Conservation (phyloP, 805 yeast genomes). For the Myxozyma nipponensis region DNA sequence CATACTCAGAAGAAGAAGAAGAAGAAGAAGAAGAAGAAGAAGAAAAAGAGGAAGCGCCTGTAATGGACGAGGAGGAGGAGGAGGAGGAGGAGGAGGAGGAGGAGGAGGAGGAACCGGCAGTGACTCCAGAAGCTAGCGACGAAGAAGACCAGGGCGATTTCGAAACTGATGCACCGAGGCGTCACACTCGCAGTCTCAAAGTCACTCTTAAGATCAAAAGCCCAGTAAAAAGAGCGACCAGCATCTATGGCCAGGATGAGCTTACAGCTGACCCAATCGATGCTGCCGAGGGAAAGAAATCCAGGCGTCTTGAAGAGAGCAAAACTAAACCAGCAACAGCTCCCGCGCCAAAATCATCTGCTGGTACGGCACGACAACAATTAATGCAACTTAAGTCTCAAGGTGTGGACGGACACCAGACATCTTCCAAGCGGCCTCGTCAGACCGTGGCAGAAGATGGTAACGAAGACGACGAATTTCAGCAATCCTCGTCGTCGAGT, state of each 20-base stretch:
- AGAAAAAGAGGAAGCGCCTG: slow-evolving; percentile 5
- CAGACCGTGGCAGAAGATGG: slow-evolving; percentile 28
- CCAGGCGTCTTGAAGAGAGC: too few relatives aligned
- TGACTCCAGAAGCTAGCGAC: too few relatives aligned
- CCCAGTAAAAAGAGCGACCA: too few relatives aligned
- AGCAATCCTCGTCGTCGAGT: slow-evolving; percentile 24
- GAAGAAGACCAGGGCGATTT: background rate
- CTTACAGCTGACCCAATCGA: background rate
- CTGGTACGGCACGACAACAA: slow-evolving; percentile 22
- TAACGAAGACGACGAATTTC: slow-evolving; percentile 24
- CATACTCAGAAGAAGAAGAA: slow-evolving; percentile 37
- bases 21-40: slow-evolving; percentile 31
- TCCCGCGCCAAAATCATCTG: too few relatives aligned
- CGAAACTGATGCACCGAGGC: background rate
- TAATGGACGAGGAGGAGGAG: background rate
- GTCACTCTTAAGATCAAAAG: background rate
- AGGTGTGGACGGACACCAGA: background rate
- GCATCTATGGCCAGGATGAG: background rate
- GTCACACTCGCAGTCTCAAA: background rate
- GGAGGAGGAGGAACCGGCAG: background rate
- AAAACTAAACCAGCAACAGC: too few relatives aligned
- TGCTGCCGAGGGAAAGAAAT: too few relatives aligned
- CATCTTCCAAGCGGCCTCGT: slow-evolving; percentile 8
- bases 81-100: background rate
- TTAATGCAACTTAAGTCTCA: slow-evolving; percentile 14